Base-by-base conservation (phyloP, 345 rosid species). In the Citrus mangshanensis region DNA sequence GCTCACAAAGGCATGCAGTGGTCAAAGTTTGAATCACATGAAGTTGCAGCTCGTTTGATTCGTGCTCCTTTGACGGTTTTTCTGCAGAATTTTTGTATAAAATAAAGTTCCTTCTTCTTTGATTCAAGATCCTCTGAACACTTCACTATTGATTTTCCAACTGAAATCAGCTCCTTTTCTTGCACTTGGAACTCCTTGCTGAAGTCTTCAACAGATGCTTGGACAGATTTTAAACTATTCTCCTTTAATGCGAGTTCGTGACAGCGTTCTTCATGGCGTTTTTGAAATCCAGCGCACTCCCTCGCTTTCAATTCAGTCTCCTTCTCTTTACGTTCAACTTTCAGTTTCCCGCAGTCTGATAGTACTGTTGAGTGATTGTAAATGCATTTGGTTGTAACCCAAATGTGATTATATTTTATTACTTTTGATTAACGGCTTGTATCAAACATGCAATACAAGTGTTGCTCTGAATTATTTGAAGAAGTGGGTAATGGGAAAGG, bases 31-130 rank as follows among this genome's bases (percentile, higher is more conserved):
- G 67, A 54, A 75, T 34, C 71, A 68, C 71, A 51, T 6, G 30
- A 75, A 79, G 85, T 54, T 74, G 73, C 28, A 63, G 8, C 74
- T 79, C 80, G 46, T 81, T 54, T 82, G 79, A 79, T 81, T 79
- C n/a, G 65, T 49, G n/a, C 65, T n/a, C 76, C 38, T 79, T 7
- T 30, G 28, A 66, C 40, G 12, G 21, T 62, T 30, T 76, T 37
- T 71, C 24, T 9, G 30, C 55, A 28, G 74, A 71, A 14, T 18
- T 27, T 51, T 51, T 51, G 24, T 0, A 70, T 54, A 9, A 55
- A 71, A 71, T 7, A 61, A 60, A 80, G 72, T 55, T 73, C 65
- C 78, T 70, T 79, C 68, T 81, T 80, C 67, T 81, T 85, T 73
- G 58, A 40, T 68, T 70, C 42, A 68, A 81, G 42, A 30, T 71